Evolutionary conservation across 306 rosid genomes (phyloP).

Genomic region (Citrullus colocynthis): DNA sequence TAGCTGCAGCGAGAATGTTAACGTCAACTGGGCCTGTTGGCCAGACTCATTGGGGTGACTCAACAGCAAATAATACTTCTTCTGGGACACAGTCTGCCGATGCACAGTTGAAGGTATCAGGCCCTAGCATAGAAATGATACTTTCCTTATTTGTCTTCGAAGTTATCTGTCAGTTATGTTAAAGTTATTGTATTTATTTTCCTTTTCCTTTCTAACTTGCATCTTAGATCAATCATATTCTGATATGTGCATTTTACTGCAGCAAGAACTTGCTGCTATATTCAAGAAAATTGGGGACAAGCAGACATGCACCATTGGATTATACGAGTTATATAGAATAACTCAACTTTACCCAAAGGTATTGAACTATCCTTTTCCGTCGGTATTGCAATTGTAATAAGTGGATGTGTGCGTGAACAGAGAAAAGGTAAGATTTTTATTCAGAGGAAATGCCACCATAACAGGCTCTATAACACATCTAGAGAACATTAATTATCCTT

Average conservation of each 20-base stretch:
- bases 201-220: not conserved
- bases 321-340: slow-evolving; percentile 79
- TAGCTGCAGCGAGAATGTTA: slow-evolving; percentile 98
- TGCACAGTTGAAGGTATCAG: slow-evolving; percentile 75
- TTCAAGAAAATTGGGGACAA: slow-evolving; percentile 99
- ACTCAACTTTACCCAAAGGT: slow-evolving; percentile 96
- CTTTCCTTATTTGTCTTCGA: not conserved
- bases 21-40: slow-evolving; percentile 95
- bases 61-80: slow-evolving; percentile 71
- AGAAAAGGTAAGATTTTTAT: not conserved
- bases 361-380: not conserved
- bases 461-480: not conserved
- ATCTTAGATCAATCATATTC: not conserved
- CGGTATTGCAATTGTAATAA: not conserved
- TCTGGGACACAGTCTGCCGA: slow-evolving; percentile 88
- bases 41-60: slow-evolving; percentile 91
- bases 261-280: slow-evolving; percentile 99
- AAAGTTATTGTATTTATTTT: not conserved
- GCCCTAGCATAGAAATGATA: not conserved
- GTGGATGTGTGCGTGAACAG: not conserved
- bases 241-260: slow-evolving; percentile 6
- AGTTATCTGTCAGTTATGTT: not conserved
- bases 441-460: not conserved
- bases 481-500: not conserved
- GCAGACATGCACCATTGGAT: slow-evolving; percentile 95